These are phyloP conservation scores for Tremella mesenterica DNA, from an alignment of 768 basidiomycete species.

Conservation along the genomic window DNA sequence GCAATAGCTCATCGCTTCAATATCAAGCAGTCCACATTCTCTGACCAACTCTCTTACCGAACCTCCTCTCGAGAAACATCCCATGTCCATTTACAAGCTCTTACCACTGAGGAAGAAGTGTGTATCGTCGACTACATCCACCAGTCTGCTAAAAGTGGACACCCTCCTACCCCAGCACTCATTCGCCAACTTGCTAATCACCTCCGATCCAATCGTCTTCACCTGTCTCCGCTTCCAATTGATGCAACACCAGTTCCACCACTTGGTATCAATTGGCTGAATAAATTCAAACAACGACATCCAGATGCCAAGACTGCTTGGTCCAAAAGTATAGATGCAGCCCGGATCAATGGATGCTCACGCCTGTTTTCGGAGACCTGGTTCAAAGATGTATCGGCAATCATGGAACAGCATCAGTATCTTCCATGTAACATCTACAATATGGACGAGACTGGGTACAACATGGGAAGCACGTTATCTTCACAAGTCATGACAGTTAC, in stretches of 20 bases:
- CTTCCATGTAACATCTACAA: no score
- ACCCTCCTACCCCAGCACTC: no score
- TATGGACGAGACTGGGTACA: not conserved
- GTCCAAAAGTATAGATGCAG: not conserved
- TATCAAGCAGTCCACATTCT: no score
- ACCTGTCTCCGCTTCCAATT: not conserved
- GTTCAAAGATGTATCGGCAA: not conserved
- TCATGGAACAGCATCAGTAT: not conserved
- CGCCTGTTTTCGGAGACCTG: not conserved
- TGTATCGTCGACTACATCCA: not conserved
- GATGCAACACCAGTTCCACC: no score
- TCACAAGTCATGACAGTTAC: not conserved
- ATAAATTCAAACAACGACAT: not conserved
- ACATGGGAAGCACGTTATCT: not conserved
- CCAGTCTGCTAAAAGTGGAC: not conserved
- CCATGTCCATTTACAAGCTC: not conserved
- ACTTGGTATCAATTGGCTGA: conserved; percentile 1
- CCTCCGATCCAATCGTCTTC: not conserved
- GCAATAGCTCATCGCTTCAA: no score
- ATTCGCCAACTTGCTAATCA: not conserved
- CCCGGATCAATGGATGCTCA: not conserved
- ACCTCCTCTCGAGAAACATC: not conserved
- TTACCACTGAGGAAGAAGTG: not conserved
- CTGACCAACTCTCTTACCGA: no score
- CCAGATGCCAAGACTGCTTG: not conserved